Evolutionary conservation across 2,329 filamentous ascomycete species (phyloP), one percentile per base, ranked within the genome.

Genomic region (Cytospora schulzeri): DNA sequence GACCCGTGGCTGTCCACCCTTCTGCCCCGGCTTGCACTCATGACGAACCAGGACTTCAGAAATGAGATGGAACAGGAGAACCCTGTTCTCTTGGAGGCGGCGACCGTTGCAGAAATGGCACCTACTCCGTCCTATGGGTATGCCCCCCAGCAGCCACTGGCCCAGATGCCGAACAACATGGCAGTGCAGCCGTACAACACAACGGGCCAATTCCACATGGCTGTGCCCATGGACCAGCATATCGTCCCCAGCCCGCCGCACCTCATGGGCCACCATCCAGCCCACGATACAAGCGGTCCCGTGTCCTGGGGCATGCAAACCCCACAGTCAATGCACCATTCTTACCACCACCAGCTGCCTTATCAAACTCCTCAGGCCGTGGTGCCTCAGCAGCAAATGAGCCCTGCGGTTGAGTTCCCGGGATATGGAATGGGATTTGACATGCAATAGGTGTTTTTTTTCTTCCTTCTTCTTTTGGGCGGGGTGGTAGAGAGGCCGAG

Each of bases 41-140:
- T 87, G 51, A 81, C 81, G 19, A 83, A 84, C 58, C 86, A 89
- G 70, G 90, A 86, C 74, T 91, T 91, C 76, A 84, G 88, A 11
- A 80, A 85, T 0, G 86, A 87, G 0, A 81, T 90, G 35, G 86
- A 90, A 60, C 87, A 90, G 56, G 72, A 83, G 3, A 85, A 87
- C 41, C 74, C 71, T 50, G 51, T 52, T 28, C 60, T 66, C 57
- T 41, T 64, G 57, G 67, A 71, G n/a, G 69, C 65, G 35, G 38
- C 12, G 2, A 41, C 11, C 15, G 5, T 7, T 15, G 38, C 11
- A 12, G 45, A 9, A 24, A 11, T 4, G n/a, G n/a, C n/a, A n/a
- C n/a, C n/a, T n/a, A n/a, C n/a, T 14, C 14, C 22, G 22, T 11
- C n/a, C 4, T 14, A 11, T 17, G 28, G 22, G 2, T 66, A 64